phyloP scores from a whole-genome alignment of 176 grass and related monocot species.

The Hordeum marinum region DNA sequence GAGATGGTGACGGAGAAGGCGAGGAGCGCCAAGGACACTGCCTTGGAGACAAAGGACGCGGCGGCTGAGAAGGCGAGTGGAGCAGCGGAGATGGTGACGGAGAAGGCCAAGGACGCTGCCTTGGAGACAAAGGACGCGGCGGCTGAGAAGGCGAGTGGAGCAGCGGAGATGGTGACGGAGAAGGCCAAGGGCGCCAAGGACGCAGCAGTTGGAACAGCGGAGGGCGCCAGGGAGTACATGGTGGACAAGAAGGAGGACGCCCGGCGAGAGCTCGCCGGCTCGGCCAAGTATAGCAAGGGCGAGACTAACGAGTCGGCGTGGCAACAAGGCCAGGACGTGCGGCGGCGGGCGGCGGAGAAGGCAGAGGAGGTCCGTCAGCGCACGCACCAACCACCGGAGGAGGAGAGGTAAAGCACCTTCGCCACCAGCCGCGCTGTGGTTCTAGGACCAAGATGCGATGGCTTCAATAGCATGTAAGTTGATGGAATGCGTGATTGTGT shows the following conservation, averaged over 20 bases:
- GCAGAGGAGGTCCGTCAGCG: slow-evolving; percentile 7
- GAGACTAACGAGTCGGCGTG: slow-evolving; percentile 44
- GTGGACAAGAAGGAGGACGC: slow-evolving; percentile 21
- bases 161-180: background rate
- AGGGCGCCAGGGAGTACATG: slow-evolving; percentile 40
- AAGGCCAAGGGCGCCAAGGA: background rate
- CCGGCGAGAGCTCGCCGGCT: slow-evolving; percentile 25
- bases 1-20: background rate
- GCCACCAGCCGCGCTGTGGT: no score
- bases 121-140: background rate
- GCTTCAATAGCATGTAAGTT: background rate
- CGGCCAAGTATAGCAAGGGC: slow-evolving; percentile 30
- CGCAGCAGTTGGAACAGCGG: background rate
- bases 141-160: background rate
- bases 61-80: background rate
- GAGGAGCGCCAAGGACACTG: background rate
- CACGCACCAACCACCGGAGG: slow-evolving; percentile 15
- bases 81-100: background rate
- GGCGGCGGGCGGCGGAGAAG: slow-evolving; percentile 40
- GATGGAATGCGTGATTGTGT: background rate
- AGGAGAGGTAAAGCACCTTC: background rate
- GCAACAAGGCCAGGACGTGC: slow-evolving; percentile 43
- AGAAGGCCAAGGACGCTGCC: background rate
- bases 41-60: background rate
- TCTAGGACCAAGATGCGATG: background rate